Evolutionary conservation across 176 grass and related monocot species (phyloP).

Genomic region (Pontederia crassipes): DNA sequence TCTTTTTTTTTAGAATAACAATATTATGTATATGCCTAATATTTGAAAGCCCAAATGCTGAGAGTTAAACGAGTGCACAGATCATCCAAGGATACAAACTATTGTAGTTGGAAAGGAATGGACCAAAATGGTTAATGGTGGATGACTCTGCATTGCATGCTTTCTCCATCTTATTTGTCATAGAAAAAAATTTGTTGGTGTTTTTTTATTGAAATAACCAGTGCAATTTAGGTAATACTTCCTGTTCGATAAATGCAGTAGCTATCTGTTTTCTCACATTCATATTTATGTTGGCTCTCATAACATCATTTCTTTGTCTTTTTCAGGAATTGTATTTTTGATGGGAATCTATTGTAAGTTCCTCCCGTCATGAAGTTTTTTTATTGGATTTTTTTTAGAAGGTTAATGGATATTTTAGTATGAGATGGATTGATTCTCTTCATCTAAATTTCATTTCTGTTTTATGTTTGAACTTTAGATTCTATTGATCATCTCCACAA

Average conservation of each 20-base stretch:
- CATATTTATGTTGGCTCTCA: neutral
- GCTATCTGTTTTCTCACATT: neutral
- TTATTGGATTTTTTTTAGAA: neutral
- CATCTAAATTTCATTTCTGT: neutral
- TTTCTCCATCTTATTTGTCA: too few species aligned
- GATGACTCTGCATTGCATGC: too few species aligned
- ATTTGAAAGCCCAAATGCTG: too few species aligned
- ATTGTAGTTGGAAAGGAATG: too few species aligned
- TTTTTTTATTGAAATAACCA: neutral
- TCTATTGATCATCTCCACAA: too few species aligned
- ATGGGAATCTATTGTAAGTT: conserved; percentile 89
- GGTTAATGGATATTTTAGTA: neutral
- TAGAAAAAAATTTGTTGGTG: neutral
- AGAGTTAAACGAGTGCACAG: too few species aligned
- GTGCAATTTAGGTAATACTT: neutral
- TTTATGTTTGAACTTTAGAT: too few species aligned
- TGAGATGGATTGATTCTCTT: neutral
- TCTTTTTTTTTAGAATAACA: too few species aligned
- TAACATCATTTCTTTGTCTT: neutral
- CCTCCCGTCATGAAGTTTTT: conserved; percentile 13
- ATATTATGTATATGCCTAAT: too few species aligned
- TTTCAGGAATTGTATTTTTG: conserved; percentile 57
- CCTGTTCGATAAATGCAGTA: neutral
- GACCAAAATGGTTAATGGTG: too few species aligned
- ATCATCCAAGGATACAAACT: too few species aligned